Base-by-base conservation (phyloP, 2,329 filamentous ascomycete genomes). In the Cucurbitaria berberidis region DNA sequence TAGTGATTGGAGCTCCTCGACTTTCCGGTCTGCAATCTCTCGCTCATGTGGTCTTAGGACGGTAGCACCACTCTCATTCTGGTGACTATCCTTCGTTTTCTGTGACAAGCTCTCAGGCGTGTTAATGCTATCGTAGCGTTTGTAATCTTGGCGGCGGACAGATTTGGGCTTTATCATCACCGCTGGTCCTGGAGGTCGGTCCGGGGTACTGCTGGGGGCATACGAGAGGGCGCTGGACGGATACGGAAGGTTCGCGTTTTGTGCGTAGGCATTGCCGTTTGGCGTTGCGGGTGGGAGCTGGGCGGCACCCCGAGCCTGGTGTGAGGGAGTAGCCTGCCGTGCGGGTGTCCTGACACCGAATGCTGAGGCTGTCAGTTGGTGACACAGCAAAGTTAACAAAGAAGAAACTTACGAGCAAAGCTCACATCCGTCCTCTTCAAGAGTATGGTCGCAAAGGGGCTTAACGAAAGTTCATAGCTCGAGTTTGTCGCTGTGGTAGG, bases 11-110 rank as follows among this genome's bases (percentile, higher is more conserved):
- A 99, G 78, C 48, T 87, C 86, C 47, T 87, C 79, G 40, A 93
- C 81, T 38, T 90, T 89, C 10, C 85, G 82, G 63, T 96, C 88
- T 4, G 89, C 89, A 66, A 92, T 87, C 64, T 96, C 88, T 45
- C 89, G 88, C 73, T 96, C 90, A 67, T 96, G 91, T 2, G 91
- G 79, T 36, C 85, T 86, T 39, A 87, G 76, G 15, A 84, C 81
- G 18, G 88, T 77, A 2, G 84, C 74, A 44, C 83, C 84, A 49
- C 84, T 82, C 11, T 83, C 81, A 7, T 80, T 81, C 44, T 83
- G 78, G 18, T 77, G 72, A 19, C 78, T 77, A 21, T 80, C 77
- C 32, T 76, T 75, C 54, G 84, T 86, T 64, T 85, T 88, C 59
- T 83, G 67, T 7, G 66, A 66, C 6, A 62, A 34, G n/a, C 48